Evolutionary conservation across 2,329 filamentous ascomycete species (phyloP), one percentile per base, ranked within the genome.

Genomic region (Aureobasidium sp.): DNA sequence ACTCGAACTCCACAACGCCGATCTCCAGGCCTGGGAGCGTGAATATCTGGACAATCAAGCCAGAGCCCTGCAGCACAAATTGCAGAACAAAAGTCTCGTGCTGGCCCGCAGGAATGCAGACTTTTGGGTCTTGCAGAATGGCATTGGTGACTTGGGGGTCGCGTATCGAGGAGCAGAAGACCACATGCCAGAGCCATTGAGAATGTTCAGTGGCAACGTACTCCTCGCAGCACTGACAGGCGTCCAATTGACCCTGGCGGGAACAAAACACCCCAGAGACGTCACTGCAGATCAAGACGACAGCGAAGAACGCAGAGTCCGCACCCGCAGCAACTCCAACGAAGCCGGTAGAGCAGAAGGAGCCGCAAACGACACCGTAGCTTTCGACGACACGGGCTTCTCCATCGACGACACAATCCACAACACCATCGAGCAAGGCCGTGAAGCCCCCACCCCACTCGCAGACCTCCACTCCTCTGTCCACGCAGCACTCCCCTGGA

Each of bases 401-500:
- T 49, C 19, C n/a, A 23, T 35, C 29, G 21, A 37, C 23, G 23
- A 57, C 15, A 38, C 33, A 9, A 15, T 40, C 6, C 43, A 45
- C 25, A 4, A 50, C 21, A 46, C 81, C 9, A 71, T 87, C 21
- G 90, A 95, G 70, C 72, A 89, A 25, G 88, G 86, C 21, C 84
- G 89, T 73, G 83, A 89, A 43, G 87, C 82, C 0, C 81, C 78
- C 0, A 79, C 82, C 0, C 81, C 83, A 8, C 79, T 94, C 57
- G 82, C 84, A 4, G 88, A 95, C 61, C 81, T 66, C 11, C 50
- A 82, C 29, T 82, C 83, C 25, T 83, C 81, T 4, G 43, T 43
- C 15, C 55, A 58, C n/a, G 74, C 80, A n/a, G 74, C 80, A n/a
- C 84, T 88, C 79, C 86, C 86, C 11, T 89, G 86, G 86, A 88